phyloP scores from a whole-genome alignment of 371 early-diverging fungal genomes.

The Mortierella sp. region DNA sequence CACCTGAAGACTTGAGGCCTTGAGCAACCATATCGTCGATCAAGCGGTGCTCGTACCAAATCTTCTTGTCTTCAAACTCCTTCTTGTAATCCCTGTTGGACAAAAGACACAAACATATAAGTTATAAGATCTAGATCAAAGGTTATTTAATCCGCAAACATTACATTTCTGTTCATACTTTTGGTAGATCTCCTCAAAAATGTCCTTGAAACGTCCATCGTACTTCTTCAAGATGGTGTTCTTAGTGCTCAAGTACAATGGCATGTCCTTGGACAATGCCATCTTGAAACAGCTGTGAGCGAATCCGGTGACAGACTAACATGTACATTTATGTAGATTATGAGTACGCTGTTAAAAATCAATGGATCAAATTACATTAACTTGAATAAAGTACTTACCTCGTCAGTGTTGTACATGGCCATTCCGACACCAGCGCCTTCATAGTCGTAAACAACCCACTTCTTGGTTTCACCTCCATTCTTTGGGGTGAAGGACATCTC shows the following conservation, averaged over 20 bases:
- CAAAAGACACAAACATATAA: not conserved
- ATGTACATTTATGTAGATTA: not conserved
- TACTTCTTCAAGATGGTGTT: slow-evolving; percentile 98
- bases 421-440: slow-evolving; percentile 89
- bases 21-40: slow-evolving; percentile 99
- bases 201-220: slow-evolving; percentile 98
- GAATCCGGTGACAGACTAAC: slow-evolving; percentile 89
- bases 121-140: not conserved
- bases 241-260: slow-evolving; percentile 96
- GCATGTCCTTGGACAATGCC: slow-evolving; percentile 87
- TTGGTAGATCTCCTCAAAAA: slow-evolving; percentile 92
- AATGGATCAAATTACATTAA: not conserved
- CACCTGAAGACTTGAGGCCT: slow-evolving; percentile 94
- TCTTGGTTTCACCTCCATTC: slow-evolving; percentile 75
- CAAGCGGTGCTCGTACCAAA: slow-evolving; percentile 97
- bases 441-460: slow-evolving; percentile 84
- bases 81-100: slow-evolving; percentile 70
- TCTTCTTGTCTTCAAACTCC: slow-evolving; percentile 78
- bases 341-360: slow-evolving; percentile 1
- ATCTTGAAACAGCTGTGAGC: slow-evolving; percentile 96
- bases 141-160: not conserved
- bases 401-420: slow-evolving; percentile 96
- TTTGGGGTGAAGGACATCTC: slow-evolving; percentile 91
- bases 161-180: slow-evolving; percentile 50
- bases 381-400: slow-evolving; percentile 43